Base-by-base conservation (phyloP, 371 early-diverging fungal species). In the Rhizopus stolonifer region DNA sequence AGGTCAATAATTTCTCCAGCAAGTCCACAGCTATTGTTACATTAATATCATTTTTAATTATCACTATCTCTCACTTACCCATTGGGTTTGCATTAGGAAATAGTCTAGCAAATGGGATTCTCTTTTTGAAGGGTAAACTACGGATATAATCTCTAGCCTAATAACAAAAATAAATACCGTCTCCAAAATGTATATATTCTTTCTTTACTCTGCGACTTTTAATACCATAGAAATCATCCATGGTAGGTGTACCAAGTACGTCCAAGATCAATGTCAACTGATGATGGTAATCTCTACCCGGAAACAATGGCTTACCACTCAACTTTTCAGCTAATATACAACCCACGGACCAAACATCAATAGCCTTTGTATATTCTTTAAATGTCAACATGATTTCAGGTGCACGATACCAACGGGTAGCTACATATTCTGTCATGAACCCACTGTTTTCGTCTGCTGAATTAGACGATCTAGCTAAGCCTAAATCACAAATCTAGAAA, bases 401-500 rank as follows among this genome's bases (percentile, higher is more conserved):
- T 23, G 99, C 92, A 59, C 99, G 88, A 73, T 99, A 99, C 98
- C 99, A 99, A 58, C 98, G 82, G 13, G 99, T 99, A 8, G 98
- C 93, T 17, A 97, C 99, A 69, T 96, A 96, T 74, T 95, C 94
- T 36, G 95, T 95, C 93, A 96, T 91, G 61, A 95, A 95, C 11
- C 94, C 93, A 54, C 86, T 85, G 66, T 88, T 88, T 49, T 92
- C 96, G 52, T 88, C 89, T 10, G 83, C 83, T 44, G 92, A 92
- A 44, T 91, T 91, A 48, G 92, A 87, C 2, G 93, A 94, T 56
- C 96, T 83, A 3, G 96, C 95, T 36, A 96, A 79, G 14, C 96
- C 96, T 74, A 96, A 89, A 72, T 96, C 96, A 73, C 94, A 94
- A 63, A 95, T 92, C 81, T 90, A 57, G 39, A 33, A 29, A 0